Evolutionary conservation across 208 protist species (phyloP).

Genomic region (Porcisia deanei): DNA sequence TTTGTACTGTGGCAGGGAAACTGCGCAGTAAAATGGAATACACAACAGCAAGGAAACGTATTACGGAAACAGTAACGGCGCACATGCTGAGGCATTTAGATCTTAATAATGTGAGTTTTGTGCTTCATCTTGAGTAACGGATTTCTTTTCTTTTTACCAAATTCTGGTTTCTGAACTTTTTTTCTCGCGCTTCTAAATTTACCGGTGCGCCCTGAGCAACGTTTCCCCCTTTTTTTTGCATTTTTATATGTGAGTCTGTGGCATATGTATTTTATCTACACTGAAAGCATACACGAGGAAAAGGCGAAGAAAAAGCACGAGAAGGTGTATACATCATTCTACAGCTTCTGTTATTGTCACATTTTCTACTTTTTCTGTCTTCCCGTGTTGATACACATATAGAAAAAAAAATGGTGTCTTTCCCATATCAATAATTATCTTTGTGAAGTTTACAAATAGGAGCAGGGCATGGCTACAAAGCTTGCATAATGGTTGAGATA

Average conservation of each 20-base stretch:
- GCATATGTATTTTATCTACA: background rate
- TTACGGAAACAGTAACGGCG: slow-evolving; percentile 20
- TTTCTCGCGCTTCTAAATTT: background rate
- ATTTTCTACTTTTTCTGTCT: background rate
- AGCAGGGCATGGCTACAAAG: background rate
- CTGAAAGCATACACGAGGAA: background rate
- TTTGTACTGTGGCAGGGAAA: slow-evolving; percentile 48
- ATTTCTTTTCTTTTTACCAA: slow-evolving; percentile 1
- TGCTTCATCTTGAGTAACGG: slow-evolving; percentile 27
- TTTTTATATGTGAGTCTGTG: background rate
- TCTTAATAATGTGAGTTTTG: slow-evolving; percentile 21
- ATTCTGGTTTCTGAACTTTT: background rate
- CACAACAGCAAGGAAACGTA: slow-evolving; percentile 7
- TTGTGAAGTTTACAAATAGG: background rate
- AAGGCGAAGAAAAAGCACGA: background rate
- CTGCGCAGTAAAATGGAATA: slow-evolving; percentile 24
- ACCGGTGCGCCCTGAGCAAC: background rate
- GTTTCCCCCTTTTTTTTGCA: background rate
- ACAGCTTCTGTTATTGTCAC: too few species aligned
- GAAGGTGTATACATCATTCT: too few species aligned
- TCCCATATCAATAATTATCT: background rate
- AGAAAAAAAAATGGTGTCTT: too few species aligned
- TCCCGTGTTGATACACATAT: background rate
- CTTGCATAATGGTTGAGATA: background rate
- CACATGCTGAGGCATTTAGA: slow-evolving; percentile 16